A percentile compares a stretch with the other conserved stretches of the same genome.
phyloP scores from a whole-genome alignment of 371 early-diverging fungal genomes.

The Conidiobolus incongruus region DNA sequence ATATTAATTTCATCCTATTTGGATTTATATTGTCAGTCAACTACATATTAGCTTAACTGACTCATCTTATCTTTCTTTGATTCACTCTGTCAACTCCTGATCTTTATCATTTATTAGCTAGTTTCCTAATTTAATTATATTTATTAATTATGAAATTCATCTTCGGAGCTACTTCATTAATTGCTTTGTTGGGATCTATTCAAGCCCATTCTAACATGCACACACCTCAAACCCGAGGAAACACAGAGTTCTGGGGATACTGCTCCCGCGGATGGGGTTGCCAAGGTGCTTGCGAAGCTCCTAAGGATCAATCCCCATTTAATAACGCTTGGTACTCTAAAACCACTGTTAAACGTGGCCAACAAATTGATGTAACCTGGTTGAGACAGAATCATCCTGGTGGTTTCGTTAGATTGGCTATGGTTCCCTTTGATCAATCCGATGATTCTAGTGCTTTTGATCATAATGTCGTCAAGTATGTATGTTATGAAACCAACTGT shows the following conservation, averaged over 20 bases:
- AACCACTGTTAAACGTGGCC: slow-evolving; percentile 19
- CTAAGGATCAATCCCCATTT: slow-evolving; percentile 13
- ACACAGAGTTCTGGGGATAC: neutral
- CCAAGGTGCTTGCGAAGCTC: slow-evolving; percentile 26
- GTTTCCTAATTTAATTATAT: too few relatives aligned
- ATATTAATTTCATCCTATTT: too few relatives aligned
- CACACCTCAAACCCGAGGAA: neutral
- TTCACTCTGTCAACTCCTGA: too few relatives aligned
- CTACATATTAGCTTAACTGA: too few relatives aligned
- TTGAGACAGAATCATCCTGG: slow-evolving; percentile 29
- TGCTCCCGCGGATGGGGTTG: slow-evolving; percentile 14
- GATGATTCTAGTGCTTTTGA: slow-evolving; percentile 23
- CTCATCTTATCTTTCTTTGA: too few relatives aligned
- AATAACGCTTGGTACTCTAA: slow-evolving; percentile 14
- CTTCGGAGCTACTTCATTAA: too few relatives aligned
- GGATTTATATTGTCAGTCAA: too few relatives aligned
- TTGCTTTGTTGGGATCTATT: too few relatives aligned
- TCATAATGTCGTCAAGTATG: slow-evolving; percentile 17
- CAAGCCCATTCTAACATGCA: too few relatives aligned
- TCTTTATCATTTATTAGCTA: too few relatives aligned
- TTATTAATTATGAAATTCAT: too few relatives aligned
- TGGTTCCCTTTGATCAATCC: slow-evolving; percentile 22
- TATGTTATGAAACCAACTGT: slow-evolving; percentile 28
- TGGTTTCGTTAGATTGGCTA: slow-evolving; percentile 27
- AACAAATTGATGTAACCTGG: slow-evolving; percentile 19